These are phyloP conservation scores for Staphylotrichum longicolle DNA, from an alignment of 495 filamentous ascomycete genomes.

Conservation along the genomic window DNA sequence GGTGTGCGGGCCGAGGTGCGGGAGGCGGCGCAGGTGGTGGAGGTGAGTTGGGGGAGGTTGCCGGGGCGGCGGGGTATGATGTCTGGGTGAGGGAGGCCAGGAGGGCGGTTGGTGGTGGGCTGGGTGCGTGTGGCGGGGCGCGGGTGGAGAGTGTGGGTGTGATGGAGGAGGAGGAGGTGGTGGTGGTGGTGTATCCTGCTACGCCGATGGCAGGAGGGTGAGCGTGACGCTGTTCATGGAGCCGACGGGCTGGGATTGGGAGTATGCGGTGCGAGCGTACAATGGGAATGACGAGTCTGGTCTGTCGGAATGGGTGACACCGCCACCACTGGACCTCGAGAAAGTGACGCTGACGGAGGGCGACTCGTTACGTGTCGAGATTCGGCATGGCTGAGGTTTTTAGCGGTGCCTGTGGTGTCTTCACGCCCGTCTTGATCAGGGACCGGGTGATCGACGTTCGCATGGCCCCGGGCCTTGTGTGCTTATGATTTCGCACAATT, in stretches of 20 bases:
- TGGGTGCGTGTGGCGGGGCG: neutral
- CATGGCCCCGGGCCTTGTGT: too few relatives aligned
- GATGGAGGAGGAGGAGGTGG: too few relatives aligned
- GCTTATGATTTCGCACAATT: too few relatives aligned
- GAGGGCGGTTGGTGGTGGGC: neutral
- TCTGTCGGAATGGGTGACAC: conserved; percentile 20
- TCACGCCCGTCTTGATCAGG: too few relatives aligned
- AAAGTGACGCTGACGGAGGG: neutral
- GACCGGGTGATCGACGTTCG: too few relatives aligned
- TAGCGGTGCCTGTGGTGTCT: too few relatives aligned
- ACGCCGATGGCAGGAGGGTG: neutral
- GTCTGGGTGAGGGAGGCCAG: conserved; percentile 1
- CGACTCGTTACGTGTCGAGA: conserved; percentile 12
- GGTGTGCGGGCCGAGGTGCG: conserved; percentile 6
- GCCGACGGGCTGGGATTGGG: conserved; percentile 18
- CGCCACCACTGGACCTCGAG: neutral
- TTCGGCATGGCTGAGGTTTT: conserved; percentile 5
- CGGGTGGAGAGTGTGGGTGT: too few relatives aligned
- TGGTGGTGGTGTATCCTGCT: too few relatives aligned
- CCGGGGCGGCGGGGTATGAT: conserved; percentile 14
- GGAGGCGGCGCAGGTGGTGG: neutral
- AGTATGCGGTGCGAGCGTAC: conserved; percentile 24
- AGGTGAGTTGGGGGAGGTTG: conserved; percentile 18
- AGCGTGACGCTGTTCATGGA: neutral
- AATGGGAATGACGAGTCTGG: conserved; percentile 21